A percentile compares a stretch with the other conserved stretches of the same genome.
Conservation (phyloP, 192 early-diverging fungal species). For the Coemansia brasiliensis region DNA sequence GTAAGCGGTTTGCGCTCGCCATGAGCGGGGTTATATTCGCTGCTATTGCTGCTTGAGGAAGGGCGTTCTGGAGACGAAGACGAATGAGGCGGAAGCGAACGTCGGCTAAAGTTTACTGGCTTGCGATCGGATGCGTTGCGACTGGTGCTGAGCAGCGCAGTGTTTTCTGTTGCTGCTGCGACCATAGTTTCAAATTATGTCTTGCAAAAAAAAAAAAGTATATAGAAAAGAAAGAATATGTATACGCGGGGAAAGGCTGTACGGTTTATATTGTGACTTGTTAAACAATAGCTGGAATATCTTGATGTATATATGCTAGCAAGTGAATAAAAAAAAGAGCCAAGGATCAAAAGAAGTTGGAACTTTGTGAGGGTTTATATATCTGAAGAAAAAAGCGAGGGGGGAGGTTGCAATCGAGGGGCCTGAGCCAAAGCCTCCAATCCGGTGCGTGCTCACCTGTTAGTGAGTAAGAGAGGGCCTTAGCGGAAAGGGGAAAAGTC, state of each 20-base stretch:
- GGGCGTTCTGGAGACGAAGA: background rate
- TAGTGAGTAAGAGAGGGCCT: background rate
- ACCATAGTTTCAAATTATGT: background rate
- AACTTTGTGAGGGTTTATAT: slow-evolving; percentile 4
- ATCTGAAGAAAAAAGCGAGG: background rate
- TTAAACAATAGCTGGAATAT: too few relatives aligned
- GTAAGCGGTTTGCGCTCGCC: slow-evolving; percentile 31
- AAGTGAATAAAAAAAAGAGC: background rate
- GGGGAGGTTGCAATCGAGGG: too few relatives aligned
- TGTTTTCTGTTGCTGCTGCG: slow-evolving; percentile 18
- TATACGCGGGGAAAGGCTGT: background rate
- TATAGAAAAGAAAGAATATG: slow-evolving; percentile 1
- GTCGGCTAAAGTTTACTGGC: slow-evolving; percentile 10
- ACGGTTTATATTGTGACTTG: background rate
- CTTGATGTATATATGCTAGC: too few relatives aligned
- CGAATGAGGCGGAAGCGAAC: background rate
- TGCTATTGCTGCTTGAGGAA: slow-evolving; percentile 3
- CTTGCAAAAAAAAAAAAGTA: background rate
- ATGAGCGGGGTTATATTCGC: background rate
- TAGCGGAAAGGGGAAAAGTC: background rate
- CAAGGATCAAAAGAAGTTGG: background rate
- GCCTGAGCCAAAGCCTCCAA: slow-evolving; percentile 1
- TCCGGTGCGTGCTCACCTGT: slow-evolving; percentile 3
- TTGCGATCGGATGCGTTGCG: slow-evolving; percentile 5
- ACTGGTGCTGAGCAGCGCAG: slow-evolving; percentile 14